phyloP scores from a whole-genome alignment of 2,329 filamentous ascomycete genomes.

The Ascochyta clinopodiicola region DNA sequence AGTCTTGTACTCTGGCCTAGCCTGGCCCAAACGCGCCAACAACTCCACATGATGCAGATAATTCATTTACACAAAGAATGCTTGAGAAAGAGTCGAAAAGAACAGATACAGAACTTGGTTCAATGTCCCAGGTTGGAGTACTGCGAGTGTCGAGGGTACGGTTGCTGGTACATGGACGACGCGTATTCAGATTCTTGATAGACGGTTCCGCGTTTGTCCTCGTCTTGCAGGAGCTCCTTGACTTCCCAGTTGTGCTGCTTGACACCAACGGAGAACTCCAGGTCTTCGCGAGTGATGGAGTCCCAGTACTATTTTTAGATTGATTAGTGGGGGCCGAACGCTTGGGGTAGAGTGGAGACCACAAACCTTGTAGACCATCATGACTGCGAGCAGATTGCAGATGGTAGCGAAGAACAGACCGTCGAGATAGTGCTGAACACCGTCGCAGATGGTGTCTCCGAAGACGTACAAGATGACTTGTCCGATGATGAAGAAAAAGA shows the following conservation, averaged over 20 bases:
- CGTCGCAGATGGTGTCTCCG: conserved; percentile 81
- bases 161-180: conserved; percentile 53
- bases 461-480: conserved; percentile 94
- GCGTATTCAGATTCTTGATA: conserved; percentile 72
- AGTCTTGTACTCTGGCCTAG: conserved; percentile 2
- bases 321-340: conserved; percentile 22
- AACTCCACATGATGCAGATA: conserved; percentile 1
- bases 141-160: conserved; percentile 42
- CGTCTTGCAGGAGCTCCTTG: conserved; percentile 79
- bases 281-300: conserved; percentile 96
- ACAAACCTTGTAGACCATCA: conserved; percentile 98
- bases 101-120: conserved; percentile 4
- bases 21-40: conserved; percentile 1
- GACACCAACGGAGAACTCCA: conserved; percentile 96
- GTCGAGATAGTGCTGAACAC: conserved; percentile 89
- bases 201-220: conserved; percentile 79
- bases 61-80: conserved; percentile 8
- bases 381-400: conserved; percentile 91
- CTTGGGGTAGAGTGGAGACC: not conserved
- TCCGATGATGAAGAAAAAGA: conserved; percentile 89
- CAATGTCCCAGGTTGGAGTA: conserved; percentile 46
- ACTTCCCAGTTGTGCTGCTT: conserved; percentile 98
- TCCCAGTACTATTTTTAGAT: conserved; percentile 82
- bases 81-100: conserved; percentile 8
- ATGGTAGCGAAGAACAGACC: conserved; percentile 93